phyloP scores from a whole-genome alignment of 768 basidiomycete genomes.

The Suillus subalutaceus region DNA sequence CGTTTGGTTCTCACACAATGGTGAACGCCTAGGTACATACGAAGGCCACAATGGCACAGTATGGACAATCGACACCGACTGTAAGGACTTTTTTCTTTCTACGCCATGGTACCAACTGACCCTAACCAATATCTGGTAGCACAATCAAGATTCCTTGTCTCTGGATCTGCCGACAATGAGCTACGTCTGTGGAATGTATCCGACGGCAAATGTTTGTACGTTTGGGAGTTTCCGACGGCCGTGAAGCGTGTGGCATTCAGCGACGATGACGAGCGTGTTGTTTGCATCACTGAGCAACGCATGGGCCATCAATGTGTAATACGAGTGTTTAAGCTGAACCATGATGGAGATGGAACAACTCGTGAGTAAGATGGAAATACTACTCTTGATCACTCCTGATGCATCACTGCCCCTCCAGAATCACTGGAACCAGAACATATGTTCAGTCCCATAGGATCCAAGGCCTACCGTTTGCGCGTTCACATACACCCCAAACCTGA shows the following conservation, averaged over 20 bases:
- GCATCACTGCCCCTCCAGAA: constrained; percentile 49
- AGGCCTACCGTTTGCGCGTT: constrained; percentile 98
- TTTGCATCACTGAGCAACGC: constrained; percentile 96
- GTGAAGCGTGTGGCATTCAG: constrained; percentile 95
- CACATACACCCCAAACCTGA: constrained; percentile 71
- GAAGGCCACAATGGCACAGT: constrained; percentile 95
- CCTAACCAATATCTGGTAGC: constrained; percentile 44
- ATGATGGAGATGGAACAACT: constrained; percentile 76
- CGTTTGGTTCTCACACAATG: constrained; percentile 97
- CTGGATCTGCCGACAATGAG: constrained; percentile 93
- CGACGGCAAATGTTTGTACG: constrained; percentile 89
- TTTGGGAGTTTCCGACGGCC: constrained; percentile 98
- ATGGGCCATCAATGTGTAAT: constrained; percentile 93
- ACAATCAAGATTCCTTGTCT: constrained; percentile 82
- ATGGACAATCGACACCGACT: constrained; percentile 96
- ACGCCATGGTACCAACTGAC: background rate
- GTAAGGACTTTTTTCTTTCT: constrained; percentile 50
- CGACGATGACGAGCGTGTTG: constrained; percentile 78
- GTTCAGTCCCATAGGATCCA: constrained; percentile 90
- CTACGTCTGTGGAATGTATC: constrained; percentile 89
- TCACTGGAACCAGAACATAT: constrained; percentile 70
- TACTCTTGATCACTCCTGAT: constrained; percentile 4
- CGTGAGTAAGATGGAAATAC: constrained; percentile 56
- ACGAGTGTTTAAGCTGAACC: constrained; percentile 85
- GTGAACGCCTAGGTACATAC: constrained; percentile 96